phyloP scores from a whole-genome alignment of 1,284 basidiomycete species.

The Megacollybia platyphylla region DNA sequence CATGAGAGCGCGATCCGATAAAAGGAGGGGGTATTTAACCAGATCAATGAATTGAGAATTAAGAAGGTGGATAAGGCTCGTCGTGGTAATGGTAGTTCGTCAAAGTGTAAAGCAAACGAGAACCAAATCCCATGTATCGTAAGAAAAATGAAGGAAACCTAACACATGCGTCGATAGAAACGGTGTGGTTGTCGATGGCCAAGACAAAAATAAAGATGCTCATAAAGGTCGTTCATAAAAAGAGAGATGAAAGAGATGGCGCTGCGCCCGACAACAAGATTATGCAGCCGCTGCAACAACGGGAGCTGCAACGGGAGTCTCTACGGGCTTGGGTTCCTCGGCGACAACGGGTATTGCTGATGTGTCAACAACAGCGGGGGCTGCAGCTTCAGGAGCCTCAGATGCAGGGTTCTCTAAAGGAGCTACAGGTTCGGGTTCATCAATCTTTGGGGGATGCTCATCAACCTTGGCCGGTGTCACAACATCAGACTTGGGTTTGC shows the following conservation, averaged over 20 bases:
- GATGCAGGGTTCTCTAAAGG: constrained; percentile 66
- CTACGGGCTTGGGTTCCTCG: constrained; percentile 12
- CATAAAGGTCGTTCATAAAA: constrained; percentile 40
- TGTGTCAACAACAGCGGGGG: constrained; percentile 15
- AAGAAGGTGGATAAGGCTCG: constrained; percentile 33
- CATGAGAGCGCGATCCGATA: constrained; percentile 43
- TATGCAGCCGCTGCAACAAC: constrained; percentile 53
- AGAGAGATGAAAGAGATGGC: constrained; percentile 11
- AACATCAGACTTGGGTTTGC: constrained; percentile 59
- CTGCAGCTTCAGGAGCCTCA: constrained; percentile 22
- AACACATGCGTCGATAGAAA: constrained; percentile 25
- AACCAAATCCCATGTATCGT: constrained; percentile 53
- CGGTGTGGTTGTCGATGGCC: constrained; percentile 14
- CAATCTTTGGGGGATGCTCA: constrained; percentile 69
- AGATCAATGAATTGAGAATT: constrained; percentile 31
- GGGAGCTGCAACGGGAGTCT: constrained; percentile 20
- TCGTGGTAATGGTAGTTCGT: constrained; percentile 34
- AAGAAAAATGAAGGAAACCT: constrained; percentile 22
- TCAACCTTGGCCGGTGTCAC: constrained; percentile 72
- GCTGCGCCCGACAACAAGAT: constrained; percentile 13
- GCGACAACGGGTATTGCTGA: constrained; percentile 13
- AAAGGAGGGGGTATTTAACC: constrained; percentile 36
- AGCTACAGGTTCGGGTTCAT: constrained; percentile 60
- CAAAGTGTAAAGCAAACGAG: constrained; percentile 23
- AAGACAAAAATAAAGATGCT: constrained; percentile 28